phyloP scores from a whole-genome alignment of 495 filamentous ascomycete species.

The Rusavskia elegans region DNA sequence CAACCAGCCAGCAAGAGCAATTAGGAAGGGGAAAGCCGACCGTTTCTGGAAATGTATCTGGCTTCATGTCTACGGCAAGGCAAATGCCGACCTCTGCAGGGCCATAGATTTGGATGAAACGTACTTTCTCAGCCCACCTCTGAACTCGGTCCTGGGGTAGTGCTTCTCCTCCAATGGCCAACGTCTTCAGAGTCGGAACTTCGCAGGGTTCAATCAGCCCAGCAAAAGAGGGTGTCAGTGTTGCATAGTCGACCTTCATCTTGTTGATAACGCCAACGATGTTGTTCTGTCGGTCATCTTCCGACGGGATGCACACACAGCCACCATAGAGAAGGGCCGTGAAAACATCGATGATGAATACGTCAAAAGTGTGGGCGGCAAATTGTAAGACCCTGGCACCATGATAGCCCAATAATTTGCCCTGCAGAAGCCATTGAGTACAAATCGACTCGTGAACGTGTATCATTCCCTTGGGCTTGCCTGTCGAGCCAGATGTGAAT shows the following conservation, averaged over 20 bases:
- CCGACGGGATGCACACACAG: constrained; percentile 12
- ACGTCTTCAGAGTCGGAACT: too few species aligned
- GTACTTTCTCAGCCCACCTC: constrained; percentile 26
- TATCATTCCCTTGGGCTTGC: too few species aligned
- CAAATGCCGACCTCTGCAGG: constrained; percentile 31
- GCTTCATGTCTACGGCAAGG: too few species aligned
- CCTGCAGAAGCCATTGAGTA: constrained; percentile 1
- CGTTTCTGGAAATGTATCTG: neutral
- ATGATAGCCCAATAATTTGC: neutral
- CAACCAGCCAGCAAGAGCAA: too few species aligned
- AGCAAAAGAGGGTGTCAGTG: too few species aligned
- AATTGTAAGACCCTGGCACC: constrained; percentile 28
- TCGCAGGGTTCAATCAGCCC: too few species aligned
- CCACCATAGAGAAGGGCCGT: constrained; percentile 24
- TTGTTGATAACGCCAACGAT: too few species aligned
- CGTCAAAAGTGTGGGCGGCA: constrained; percentile 27
- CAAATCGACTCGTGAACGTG: too few species aligned
- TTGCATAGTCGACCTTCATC: too few species aligned
- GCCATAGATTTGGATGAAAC: constrained; percentile 38
- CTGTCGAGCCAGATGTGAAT: neutral
- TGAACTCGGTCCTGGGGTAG: constrained; percentile 12
- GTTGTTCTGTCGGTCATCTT: too few species aligned
- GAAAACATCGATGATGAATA: constrained; percentile 24
- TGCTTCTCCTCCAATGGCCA: too few species aligned
- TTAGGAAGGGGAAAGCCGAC: neutral